Evolutionary conservation across 352 stramenopile genomes (phyloP), one percentile per base, ranked within the genome.

Genomic region (Phytophthora megakarya): DNA sequence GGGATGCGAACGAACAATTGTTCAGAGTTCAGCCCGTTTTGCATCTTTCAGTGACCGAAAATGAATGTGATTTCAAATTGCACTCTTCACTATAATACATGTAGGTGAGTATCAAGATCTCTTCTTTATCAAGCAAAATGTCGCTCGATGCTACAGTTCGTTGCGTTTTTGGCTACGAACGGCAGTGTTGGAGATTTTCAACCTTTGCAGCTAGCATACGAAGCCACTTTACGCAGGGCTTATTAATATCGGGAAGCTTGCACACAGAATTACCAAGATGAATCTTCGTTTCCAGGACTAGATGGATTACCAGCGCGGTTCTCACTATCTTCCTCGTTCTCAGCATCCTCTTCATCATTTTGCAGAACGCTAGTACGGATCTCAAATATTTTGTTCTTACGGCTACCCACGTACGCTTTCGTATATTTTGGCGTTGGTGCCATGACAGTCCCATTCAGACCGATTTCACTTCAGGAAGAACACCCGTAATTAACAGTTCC

Each of bases 391-490:
- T 80, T 71, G 3, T 82, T 82, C 45, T 70, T 65, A 7, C 56
- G 60, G 19, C 77, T 92, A 5, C 77, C 78, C n/a, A 90, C 70
- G 52, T 84, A 89, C 0, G 84, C 64, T 56, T 86, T 86, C 8
- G 74, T 70, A 56, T 76, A 81, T 16, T 71, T 83, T 5, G 85
- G 85, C 5, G 82, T 84, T 13, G 72, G 43, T 2, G 77, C 47
- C 38, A 93, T 63, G 40, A 75, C 70, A 2, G 71, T 71, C 16
- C 88, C 52, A 18, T 78, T 39, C 11, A 51, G 19, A 10, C 43
- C 40, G 3, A 25, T 18, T 26, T 21, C 38, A 26, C 66, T 60
- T 18, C n/a, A n/a, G 74, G 76, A 18, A 91, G 45, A 37, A 48
- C 43, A 1, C 67, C 55, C 5, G 54, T 70, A 50, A 76, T 78